Evolutionary conservation across 2,329 filamentous ascomycete genomes (phyloP), one percentile per base, ranked within the genome.

Genomic region (Diaporthe humulicola): DNA sequence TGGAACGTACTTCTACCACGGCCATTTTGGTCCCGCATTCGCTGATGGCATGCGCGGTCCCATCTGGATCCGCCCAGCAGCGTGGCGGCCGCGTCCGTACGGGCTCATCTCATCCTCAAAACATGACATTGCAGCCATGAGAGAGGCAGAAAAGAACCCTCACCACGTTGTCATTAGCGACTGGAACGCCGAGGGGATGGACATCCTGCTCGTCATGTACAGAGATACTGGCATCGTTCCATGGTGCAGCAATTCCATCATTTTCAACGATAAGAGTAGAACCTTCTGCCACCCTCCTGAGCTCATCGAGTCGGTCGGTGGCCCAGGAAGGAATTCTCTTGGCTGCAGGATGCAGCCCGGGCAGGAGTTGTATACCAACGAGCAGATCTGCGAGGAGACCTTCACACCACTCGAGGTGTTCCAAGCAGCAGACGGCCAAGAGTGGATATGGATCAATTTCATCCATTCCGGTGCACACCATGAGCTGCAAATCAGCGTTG

Each of bases 1-100:
- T 9, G 76, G 76, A 33, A 77, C 73, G 10, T 77, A 77, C 58
- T 77, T 77, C 30, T 77, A 77, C 36, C 76, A 77, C 30, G 76
- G 76, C 8, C 76, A 77, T 42, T 77, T 77, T 19, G 76, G 76
- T 2, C 76, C 76, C 15, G 73, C 76, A 17, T 77, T 77, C 48
- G 73, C 76, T n/a, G 76, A 77, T 36, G 76, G 76, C 1, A 76
- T 77, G 75, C 73, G 76, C 17, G 76, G 76, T 15, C 76, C 76
- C 10, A 66, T 77, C 12, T 77, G 76, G 75, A 75, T 77, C 61
- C 61, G 57, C 3, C 76, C 76, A 19, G 75, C 76, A 19, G 73
- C 71, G 10, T 77, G 75, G 75, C 73, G 76, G 3, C 76, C 76
- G 1, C 61, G 76, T 15, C 76, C 76, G 3, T 77, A 77, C 45